Base-by-base conservation (phyloP, 352 stramenopile genomes). In the Globisporangium perplexum region DNA sequence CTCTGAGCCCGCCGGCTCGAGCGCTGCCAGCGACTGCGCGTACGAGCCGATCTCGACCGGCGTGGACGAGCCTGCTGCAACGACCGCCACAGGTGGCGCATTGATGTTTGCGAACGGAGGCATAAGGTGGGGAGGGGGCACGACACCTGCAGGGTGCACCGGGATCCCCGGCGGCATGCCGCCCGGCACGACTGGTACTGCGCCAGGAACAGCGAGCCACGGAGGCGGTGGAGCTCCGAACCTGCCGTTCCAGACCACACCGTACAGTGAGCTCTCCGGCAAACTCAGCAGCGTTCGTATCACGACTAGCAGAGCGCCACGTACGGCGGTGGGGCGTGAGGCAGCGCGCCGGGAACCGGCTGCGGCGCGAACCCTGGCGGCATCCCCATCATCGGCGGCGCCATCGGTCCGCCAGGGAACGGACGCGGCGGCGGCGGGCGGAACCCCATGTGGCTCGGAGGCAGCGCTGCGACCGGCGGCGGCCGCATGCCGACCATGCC, bases 401-500 rank as follows among this genome's bases (percentile, higher is more conserved):
- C 61, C 59, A 88, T 76, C 58, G 68, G 60, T 56, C 67, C 66
- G 26, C 46, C 46, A 12, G 62, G 53, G 43, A 74, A 81, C 0
- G 55, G 63, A 41, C 64, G 64, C 17, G 66, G 65, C 11, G 67
- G 70, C 36, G 65, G 71, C 8, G 57, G 59, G 2, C 63, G 63
- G 8, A 69, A 72, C 38, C 57, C 62, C 26, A 66, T 67, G 31
- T 33, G 42, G 28, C 28, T 36, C 10, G 31, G 31, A 36, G 31
- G 31, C 3, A 36, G 7, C 33, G 33, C 33, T 39, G 33, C 56
- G 11, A 60, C 64, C 20, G 73, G 76, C 8, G 71, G 77, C 41
- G 80, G 79, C 6, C 65, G 62, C 66, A 88, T 83, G 4, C 60
- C 58, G 53, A 83, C 65, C 60, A 79, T 75, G 3, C 66, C 66